Evolutionary conservation across 345 rosid genomes (phyloP), one percentile per base, ranked within the genome.

Genomic region (Gossypium stocksii): DNA sequence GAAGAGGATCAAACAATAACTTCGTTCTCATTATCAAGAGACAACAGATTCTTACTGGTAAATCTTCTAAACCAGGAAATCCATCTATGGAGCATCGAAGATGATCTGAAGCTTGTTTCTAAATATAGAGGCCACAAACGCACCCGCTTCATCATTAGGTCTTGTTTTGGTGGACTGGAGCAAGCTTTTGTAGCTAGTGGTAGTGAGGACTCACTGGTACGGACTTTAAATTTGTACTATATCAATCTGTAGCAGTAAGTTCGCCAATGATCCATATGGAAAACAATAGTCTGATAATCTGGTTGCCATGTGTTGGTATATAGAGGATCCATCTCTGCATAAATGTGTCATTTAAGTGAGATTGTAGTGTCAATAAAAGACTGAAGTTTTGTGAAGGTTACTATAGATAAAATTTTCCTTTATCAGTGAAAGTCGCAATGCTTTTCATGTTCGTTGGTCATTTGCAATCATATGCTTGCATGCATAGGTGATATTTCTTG

Each of bases 201-300:
- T 43, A 90, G 94, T 54, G 90, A 90, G 84, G 92, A 90, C 80
- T 85, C 94, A 64, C 89, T 84, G 92, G 94, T 88, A 83, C 45
- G 77, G 66, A 70, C 51, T 45, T 71, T 57, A 25, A 44, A 27
- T 25, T 51, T 63, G 2, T 63, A 43, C 56, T n/a, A 9, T 52
- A 2, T 27, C 54, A 70, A 49, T 52, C 14, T 52, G 29, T 59
- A 49, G 29, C 41, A 34, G 41, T 4, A 34, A 34, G 41, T 34
- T 34, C 7, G 1, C 56, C 29, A 59, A 23, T 66, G 68, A 41
- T 48, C 51, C 23, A 23, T 38, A 19, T 38, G 46, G 34, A 51
- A 59, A 78, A 19, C 7, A 44, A 29, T 53, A 45, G 27, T 53
- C 72, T 54, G 45, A 22, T 77, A 34, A n/a, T 10, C 16, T 51